Base-by-base conservation (phyloP, 495 filamentous ascomycete genomes). In the Aspergillus saccharolyticus region DNA sequence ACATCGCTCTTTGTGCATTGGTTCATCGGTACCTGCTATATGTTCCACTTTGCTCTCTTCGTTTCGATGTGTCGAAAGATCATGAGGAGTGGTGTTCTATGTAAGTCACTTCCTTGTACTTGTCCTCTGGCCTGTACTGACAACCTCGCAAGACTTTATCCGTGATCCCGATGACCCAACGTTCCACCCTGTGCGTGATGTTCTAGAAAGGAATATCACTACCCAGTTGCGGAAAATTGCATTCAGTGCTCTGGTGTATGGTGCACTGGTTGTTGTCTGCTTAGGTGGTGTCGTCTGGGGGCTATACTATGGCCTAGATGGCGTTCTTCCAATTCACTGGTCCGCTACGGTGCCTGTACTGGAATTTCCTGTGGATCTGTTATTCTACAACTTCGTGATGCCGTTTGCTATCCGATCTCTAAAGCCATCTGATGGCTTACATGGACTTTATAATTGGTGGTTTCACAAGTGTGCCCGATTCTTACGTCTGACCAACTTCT, bases 11-110 rank as follows among this genome's bases (percentile, higher is more conserved):
- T 99, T 66, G 87, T 97, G 20, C 94, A 99, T 70, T 99, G 94
- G 94, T 99, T 99, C 68, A 85, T 96, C 49, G 94, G 94, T 19
- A 99, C 94, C 6, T 96, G 91, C 60, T 99, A 99, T 72, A 99
- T 99, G 94, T 99, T 99, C 71, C 94, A 99, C 68, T 99, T 99
- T 68, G 94, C 94, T 19, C 79, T 97, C 15, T 99, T 99, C 68
- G 94, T 99, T 45, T 91, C 92, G 44, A 97, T 99, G 94, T 99
- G 94, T 72, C 85, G 94, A 50, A 97, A 96, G 76, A 96, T 97
- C 52, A 87, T 99, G 86, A 84, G 94, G 58, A 87, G 78, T 50
- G 94, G 94, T 43, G 94, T 97, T 46, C 80, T 99, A 53, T 97
- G 87, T 89, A 76, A 80, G 87, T 78, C 54, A 17, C 10, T 22